Conservation (phyloP, 768 basidiomycete species). For the Lentinula raphanica region DNA sequence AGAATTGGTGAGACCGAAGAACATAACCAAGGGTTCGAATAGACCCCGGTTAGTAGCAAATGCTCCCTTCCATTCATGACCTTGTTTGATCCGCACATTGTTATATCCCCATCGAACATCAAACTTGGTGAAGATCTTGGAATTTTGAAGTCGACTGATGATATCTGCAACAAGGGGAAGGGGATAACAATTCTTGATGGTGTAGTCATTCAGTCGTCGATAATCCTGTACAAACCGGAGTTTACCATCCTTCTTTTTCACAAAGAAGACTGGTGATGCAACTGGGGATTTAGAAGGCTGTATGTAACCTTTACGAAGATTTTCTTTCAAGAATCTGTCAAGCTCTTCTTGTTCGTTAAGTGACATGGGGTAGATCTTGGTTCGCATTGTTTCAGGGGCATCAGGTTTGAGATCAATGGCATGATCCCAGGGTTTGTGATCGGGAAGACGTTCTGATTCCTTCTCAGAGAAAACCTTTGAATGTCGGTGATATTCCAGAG, state of each 20-base stretch:
- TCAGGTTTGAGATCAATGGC: slow-evolving; percentile 24
- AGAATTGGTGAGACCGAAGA: no score
- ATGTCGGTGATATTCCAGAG: slow-evolving; percentile 12
- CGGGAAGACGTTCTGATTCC: slow-evolving; percentile 21
- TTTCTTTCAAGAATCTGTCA: neutral
- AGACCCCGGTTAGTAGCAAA: no score
- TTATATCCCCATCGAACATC: no score
- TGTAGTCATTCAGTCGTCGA: no score
- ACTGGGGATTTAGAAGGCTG: slow-evolving; percentile 14
- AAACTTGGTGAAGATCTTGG: no score
- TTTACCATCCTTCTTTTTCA: slow-evolving; percentile 20
- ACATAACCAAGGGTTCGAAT: no score
- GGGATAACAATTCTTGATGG: no score
- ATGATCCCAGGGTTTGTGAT: slow-evolving; percentile 21
- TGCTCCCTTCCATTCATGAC: no score
- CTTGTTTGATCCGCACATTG: no score
- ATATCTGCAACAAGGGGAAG: no score
- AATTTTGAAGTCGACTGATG: no score
- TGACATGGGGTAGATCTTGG: slow-evolving; percentile 25
- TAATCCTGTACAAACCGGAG: slow-evolving; percentile 22
- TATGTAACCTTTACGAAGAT: slow-evolving; percentile 17
- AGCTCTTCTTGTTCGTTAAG: slow-evolving; percentile 18
- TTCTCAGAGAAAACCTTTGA: slow-evolving; percentile 20
- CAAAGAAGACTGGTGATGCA: slow-evolving; percentile 17
- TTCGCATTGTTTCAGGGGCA: slow-evolving; percentile 16